phyloP scores from a whole-genome alignment of 1,284 basidiomycete species.

The Austroboletus sp. region DNA sequence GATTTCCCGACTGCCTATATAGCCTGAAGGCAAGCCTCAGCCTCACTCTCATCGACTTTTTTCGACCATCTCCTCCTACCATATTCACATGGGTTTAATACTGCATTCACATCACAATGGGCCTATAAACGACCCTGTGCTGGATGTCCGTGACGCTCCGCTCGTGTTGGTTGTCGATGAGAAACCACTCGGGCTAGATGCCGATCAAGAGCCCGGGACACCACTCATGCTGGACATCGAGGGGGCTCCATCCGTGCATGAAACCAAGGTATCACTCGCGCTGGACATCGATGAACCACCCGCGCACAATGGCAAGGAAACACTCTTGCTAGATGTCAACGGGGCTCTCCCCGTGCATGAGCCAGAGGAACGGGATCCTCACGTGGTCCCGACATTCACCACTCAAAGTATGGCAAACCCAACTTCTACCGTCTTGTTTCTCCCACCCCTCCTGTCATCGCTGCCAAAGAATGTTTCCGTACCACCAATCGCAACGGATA shows the following conservation, averaged over 20 bases:
- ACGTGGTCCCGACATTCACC: conserved; percentile 53
- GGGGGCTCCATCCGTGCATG: neutral
- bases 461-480: conserved; percentile 43
- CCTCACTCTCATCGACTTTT: conserved; percentile 7
- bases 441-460: conserved; percentile 73
- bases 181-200: neutral
- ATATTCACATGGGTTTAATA: conserved; percentile 29
- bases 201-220: neutral
- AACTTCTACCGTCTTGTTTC: conserved; percentile 57
- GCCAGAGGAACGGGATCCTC: conserved; percentile 40
- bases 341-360: neutral
- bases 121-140: neutral
- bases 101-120: conserved; percentile 30
- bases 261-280: neutral
- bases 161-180: neutral
- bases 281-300: neutral
- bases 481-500: conserved; percentile 24
- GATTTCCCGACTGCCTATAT: conserved; percentile 4
- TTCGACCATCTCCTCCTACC: neutral
- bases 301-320: neutral
- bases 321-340: neutral
- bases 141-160: neutral
- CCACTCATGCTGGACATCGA: neutral
- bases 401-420: conserved; percentile 35
- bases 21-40: neutral